Base-by-base conservation (phyloP, 768 basidiomycete species). In the Postia placenta region DNA sequence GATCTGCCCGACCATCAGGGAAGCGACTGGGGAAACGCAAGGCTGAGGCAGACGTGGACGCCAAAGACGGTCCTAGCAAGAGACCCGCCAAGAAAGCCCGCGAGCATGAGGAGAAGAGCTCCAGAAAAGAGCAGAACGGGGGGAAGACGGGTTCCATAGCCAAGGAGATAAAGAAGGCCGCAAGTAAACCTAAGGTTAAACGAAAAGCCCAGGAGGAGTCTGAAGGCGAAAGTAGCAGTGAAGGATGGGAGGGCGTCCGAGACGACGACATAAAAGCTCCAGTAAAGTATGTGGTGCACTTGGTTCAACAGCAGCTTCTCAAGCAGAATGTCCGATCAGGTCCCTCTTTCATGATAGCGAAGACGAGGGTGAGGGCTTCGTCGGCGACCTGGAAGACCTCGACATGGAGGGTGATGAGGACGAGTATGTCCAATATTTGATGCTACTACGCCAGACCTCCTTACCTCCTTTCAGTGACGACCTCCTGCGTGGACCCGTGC, bases 11-110 rank as follows among this genome's bases (percentile, higher is more conserved):
- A 3, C 61, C 67, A 3, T 73, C 76, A 2, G 63, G 71, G 2
- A 84, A 81, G 67, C 81, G 77, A 52, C 70, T 80, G 12, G 83
- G 84, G 35, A 91, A 91, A 64, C 83, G 88, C 37, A 91, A 89
- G 64, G 83, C 82, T 22, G 71, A 71, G 24, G 60, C 55, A 22
- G 67, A 64, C 24, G 64, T 59, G 20, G 60, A 56, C 24, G 44
- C 42, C 12, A 27, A 38, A 43, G 51, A 50, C 9, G 27, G 11
- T 22, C 27, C 24, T 23, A 49, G 47, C 46, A 61, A 61, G 45
- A 49, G 60, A 42, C 61, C 63, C 35, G 57, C 46, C 30, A 52
- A 52, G 53, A 66, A 49, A 52, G 42, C 54, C n/a, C 55, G 60
- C 52, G 48, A 63, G 48, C 15, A 24, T 27, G 53, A 65, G 58